A percentile compares a stretch with the other conserved stretches of the same genome.
Conservation (phyloP, 1,284 basidiomycete genomes). For the Psilocybe mexicana region DNA sequence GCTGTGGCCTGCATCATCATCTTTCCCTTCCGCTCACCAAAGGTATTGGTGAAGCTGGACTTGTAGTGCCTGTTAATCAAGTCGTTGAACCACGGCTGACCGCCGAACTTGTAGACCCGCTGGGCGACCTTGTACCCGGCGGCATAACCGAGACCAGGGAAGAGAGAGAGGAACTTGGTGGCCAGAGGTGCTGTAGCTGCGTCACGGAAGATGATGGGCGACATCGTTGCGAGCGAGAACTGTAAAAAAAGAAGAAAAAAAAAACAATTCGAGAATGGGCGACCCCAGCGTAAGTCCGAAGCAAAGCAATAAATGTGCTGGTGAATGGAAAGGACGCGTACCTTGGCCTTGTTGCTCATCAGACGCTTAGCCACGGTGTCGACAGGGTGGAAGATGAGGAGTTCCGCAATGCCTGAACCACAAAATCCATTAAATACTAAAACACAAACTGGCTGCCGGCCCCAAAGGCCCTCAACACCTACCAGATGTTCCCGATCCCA, state of each 20-base stretch:
- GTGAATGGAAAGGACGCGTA: slow-evolving; percentile 24
- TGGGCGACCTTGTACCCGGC: slow-evolving; percentile 96
- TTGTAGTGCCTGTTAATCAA: slow-evolving; percentile 81
- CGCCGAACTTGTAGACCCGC: slow-evolving; percentile 97
- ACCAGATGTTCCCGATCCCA: slow-evolving; percentile 94
- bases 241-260: slow-evolving; percentile 26
- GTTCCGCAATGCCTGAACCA: slow-evolving; percentile 84
- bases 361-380: slow-evolving; percentile 97
- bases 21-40: slow-evolving; percentile 96
- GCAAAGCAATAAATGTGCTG: not conserved
- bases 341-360: slow-evolving; percentile 95
- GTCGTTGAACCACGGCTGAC: slow-evolving; percentile 98
- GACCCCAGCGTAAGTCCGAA: not conserved
- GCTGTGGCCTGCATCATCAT: slow-evolving; percentile 95
- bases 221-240: slow-evolving; percentile 66
- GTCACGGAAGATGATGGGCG: slow-evolving; percentile 86
- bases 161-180: slow-evolving; percentile 87
- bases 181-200: slow-evolving; percentile 70
- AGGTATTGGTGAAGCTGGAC: slow-evolving; percentile 74
- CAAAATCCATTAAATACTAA: slow-evolving; percentile 8
- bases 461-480: slow-evolving; percentile 20
- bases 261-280: not conserved
- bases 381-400: slow-evolving; percentile 89
- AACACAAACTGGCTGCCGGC: not conserved
- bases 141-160: slow-evolving; percentile 97